Conservation (phyloP, 805 yeast genomes). For the Hanseniaspora lachancei region DNA sequence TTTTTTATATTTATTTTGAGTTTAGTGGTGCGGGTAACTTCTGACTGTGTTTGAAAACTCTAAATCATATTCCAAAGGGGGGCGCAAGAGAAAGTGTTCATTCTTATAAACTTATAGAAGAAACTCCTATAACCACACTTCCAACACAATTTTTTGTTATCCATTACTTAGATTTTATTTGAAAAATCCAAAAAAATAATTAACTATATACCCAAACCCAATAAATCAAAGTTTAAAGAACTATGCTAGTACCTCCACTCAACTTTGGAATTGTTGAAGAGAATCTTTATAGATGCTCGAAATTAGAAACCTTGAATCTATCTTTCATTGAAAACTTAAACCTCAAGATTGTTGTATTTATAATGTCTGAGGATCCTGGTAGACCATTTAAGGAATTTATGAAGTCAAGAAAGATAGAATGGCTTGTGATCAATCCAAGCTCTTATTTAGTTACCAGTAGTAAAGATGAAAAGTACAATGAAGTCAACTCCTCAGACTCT, state of each 20-base stretch:
- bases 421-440: constrained; percentile 28
- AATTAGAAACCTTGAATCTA: constrained; percentile 59
- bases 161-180: too few relatives aligned
- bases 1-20: too few relatives aligned
- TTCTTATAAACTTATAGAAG: too few relatives aligned
- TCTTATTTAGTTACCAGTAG: constrained; percentile 13
- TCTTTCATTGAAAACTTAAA: constrained; percentile 66
- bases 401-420: constrained; percentile 39
- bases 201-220: too few relatives aligned
- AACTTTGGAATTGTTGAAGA: constrained; percentile 85
- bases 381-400: constrained; percentile 55
- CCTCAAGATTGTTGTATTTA: constrained; percentile 52
- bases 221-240: too few relatives aligned
- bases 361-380: constrained; percentile 80
- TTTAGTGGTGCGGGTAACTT: too few relatives aligned
- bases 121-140: too few relatives aligned
- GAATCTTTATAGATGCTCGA: constrained; percentile 71
- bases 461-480: constrained; percentile 13
- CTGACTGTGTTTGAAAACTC: too few relatives aligned
- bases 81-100: too few relatives aligned
- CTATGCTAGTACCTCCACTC: constrained; percentile 83
- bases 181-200: too few relatives aligned
- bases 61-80: too few relatives aligned
- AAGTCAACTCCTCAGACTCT: constrained; percentile 2
- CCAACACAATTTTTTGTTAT: too few relatives aligned